Percentiles rank a stretch among this genome's conserved stretches.
Evolutionary conservation across 176 grass and related monocot species (phyloP).

Genomic region (Lolium rigidum): DNA sequence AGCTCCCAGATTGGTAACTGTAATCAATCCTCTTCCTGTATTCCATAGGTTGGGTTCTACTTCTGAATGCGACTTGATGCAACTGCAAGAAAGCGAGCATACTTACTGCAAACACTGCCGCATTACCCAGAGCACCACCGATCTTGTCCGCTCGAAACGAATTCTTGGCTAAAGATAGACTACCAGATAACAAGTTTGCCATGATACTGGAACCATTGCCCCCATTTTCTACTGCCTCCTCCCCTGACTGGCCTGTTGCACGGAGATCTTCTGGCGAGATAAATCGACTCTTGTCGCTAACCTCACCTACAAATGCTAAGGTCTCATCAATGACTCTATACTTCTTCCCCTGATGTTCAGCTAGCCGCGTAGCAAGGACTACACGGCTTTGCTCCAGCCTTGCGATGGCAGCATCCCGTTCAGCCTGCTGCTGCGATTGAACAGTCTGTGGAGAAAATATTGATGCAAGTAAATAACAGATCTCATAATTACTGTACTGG

Average conservation of each 20-base stretch:
- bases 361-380: slow-evolving; percentile 73
- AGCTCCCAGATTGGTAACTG: slow-evolving; percentile 38
- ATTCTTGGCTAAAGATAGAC: slow-evolving; percentile 65
- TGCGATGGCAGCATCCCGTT: slow-evolving; percentile 77
- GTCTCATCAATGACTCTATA: slow-evolving; percentile 81
- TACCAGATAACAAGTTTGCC: slow-evolving; percentile 54
- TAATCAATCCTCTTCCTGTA: slow-evolving; percentile 51
- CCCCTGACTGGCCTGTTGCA: slow-evolving; percentile 35
- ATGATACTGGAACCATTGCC: slow-evolving; percentile 56
- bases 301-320: slow-evolving; percentile 74
- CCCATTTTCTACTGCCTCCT: slow-evolving; percentile 43
- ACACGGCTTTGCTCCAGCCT: slow-evolving; percentile 82
- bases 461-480: slow-evolving; percentile 23
- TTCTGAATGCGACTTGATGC: slow-evolving; percentile 61
- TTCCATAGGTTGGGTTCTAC: slow-evolving; percentile 30
- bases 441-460: slow-evolving; percentile 64
- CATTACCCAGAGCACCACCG: slow-evolving; percentile 62
- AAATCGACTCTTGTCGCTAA: slow-evolving; percentile 56
- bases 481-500: neutral
- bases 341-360: slow-evolving; percentile 79
- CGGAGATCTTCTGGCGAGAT: slow-evolving; percentile 58
- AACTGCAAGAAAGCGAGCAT: slow-evolving; percentile 84
- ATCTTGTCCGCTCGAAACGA: slow-evolving; percentile 55
- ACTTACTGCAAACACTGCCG: slow-evolving; percentile 75
- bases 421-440: slow-evolving; percentile 83